A percentile compares a stretch with the other conserved stretches of the same genome.
These are phyloP conservation scores for Coniochaeta hoffmannii DNA, from an alignment of 2,329 filamentous ascomycete species.

Conservation along the genomic window DNA sequence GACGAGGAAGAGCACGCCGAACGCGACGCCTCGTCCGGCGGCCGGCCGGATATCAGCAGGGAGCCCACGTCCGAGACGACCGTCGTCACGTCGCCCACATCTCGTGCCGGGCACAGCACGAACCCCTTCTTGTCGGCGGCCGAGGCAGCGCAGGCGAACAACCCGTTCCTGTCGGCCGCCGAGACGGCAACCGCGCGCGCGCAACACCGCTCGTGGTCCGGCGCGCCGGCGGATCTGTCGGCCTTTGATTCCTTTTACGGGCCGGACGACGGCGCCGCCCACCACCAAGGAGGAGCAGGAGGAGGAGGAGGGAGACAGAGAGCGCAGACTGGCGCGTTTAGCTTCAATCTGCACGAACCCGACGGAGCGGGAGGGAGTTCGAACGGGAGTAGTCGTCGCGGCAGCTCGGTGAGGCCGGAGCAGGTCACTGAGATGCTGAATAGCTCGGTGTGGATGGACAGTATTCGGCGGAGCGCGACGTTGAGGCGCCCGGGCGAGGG, in stretches of 20 bases:
- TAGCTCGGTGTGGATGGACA: slow-evolving; percentile 3
- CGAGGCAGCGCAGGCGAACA: neutral
- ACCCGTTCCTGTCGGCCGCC: neutral
- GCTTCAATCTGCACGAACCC: neutral
- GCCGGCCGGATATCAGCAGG: slow-evolving; percentile 46
- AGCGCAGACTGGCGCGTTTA: neutral
- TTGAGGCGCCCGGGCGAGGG: neutral
- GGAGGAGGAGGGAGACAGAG: neutral
- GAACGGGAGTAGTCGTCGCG: neutral
- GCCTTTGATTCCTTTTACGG: slow-evolving; percentile 1
- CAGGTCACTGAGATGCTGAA: slow-evolving; percentile 3
- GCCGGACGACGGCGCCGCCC: neutral
- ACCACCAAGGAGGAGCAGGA: neutral
- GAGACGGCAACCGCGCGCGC: neutral
- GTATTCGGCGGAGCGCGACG: neutral
- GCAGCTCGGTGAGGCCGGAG: neutral
- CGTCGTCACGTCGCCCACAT: neutral
- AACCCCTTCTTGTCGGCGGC: neutral
- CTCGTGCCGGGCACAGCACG: neutral
- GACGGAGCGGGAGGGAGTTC: neutral
- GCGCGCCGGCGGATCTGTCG: neutral
- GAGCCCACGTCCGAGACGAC: slow-evolving; percentile 49
- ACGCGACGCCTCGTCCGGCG: slow-evolving; percentile 12
- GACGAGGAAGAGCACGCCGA: slow-evolving; percentile 52
- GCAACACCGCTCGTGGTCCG: neutral